phyloP scores from a whole-genome alignment of 257 asterid species.

The Verbascum thapsus region DNA sequence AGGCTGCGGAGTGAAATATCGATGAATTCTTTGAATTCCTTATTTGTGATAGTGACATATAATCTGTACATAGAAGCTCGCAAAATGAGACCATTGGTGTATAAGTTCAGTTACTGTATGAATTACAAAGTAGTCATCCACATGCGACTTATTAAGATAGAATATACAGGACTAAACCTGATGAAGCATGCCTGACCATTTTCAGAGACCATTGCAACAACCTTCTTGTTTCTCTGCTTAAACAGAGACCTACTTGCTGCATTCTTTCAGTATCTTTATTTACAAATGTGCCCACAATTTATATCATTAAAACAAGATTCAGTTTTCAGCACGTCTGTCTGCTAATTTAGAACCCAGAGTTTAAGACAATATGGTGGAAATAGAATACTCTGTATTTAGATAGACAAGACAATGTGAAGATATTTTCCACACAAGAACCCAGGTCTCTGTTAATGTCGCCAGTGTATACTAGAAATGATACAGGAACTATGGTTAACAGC shows the following conservation, averaged over 20 bases:
- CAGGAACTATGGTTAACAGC: neutral
- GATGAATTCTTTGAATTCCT: neutral
- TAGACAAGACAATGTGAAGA: neutral
- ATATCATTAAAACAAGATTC: neutral
- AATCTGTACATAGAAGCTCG: neutral
- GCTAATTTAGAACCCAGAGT: neutral
- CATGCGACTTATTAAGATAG: neutral
- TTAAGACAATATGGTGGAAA: neutral
- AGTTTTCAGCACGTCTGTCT: constrained; percentile 10
- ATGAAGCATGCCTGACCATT: constrained; percentile 4
- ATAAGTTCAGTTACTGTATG: neutral
- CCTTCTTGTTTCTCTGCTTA: neutral
- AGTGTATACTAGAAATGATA: constrained; percentile 12
- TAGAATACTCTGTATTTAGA: constrained; percentile 7
- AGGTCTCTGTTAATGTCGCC: constrained; percentile 1
- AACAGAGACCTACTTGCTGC: constrained; percentile 11
- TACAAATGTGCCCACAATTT: neutral
- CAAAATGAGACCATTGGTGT: neutral
- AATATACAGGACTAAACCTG: neutral
- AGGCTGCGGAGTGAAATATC: neutral
- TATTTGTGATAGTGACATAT: neutral
- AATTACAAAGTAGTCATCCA: constrained; percentile 13
- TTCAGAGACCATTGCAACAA: constrained; percentile 5
- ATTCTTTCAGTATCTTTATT: neutral
- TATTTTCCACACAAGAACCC: constrained; percentile 8